Base-by-base conservation (phyloP, 208 protist genomes). In the Zelonia costaricensis region DNA sequence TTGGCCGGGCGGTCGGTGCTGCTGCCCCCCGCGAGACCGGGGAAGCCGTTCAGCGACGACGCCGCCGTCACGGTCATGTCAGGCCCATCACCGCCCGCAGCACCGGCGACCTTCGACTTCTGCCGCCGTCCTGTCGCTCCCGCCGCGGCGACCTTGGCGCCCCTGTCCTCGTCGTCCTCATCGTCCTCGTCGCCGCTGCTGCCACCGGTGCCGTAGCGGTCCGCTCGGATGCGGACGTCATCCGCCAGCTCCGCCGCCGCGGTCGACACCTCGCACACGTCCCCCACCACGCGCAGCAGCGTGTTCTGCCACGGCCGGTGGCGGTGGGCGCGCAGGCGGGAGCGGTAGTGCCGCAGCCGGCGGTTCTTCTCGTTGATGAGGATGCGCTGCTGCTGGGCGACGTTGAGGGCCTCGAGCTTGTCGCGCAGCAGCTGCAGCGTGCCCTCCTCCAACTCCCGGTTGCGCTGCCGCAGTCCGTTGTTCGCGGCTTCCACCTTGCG, bases 241-340 rank as follows among this genome's bases (percentile, higher is more conserved):
- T 93, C 90, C 0, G 46, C 46, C 1, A 22, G 25, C 73, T 95
- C 90, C 3, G 86, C 69, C 9, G 56, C 48, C 8, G 75, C 57
- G 16, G 86, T 95, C 16, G 82, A 89, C 13, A 70, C 76, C 33
- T 75, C 78, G 52, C 84, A 90, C 10, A 91, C 31, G 25, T 92
- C 87, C 0, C 87, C 86, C 42, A 93, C 60, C 3, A 94, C 70
- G 47, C 90, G 84, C 58, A 96, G 52, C 30, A 91, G 59, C 20
- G 75, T 74, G 20, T 68, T 69, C 62, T 93, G 86, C 87, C 90
- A 96, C 23, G 86, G 90, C 12, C 90, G 80, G 36, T 86, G 73
- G 20, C 77, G 67, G 54, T 96, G 86, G 18, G 81, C 84, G 20
- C 90, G 90, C 28, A 96, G 59, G 20, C 87, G 81, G 18, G 84